Evolutionary conservation across 75 land plant genomes (phyloP).

Genomic region (Chamaecyparis obtusa): DNA sequence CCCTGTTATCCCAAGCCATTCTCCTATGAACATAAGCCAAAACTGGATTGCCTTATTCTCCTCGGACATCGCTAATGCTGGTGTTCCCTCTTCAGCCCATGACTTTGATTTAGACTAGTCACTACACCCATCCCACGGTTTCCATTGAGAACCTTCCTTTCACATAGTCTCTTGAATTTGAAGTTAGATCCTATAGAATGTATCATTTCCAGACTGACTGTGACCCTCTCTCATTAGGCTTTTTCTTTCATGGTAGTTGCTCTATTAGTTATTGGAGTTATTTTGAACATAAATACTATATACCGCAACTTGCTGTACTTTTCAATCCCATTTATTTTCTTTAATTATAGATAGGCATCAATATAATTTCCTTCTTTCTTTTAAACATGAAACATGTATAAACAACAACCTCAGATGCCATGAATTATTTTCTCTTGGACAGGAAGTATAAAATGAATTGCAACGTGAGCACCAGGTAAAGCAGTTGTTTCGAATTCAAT

Average conservation of each 20-base stretch:
- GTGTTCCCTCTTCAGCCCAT: not conserved
- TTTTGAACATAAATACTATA: not conserved
- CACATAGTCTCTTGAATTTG: too few species aligned
- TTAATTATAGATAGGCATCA: not conserved
- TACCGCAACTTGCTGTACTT: not conserved
- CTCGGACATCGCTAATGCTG: not conserved
- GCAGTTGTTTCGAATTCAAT: not conserved
- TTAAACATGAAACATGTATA: not conserved
- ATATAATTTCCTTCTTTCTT: not conserved
- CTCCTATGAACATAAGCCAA: not conserved
- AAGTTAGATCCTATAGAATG: not conserved
- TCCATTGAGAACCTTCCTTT: too few species aligned
- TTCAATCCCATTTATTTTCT: not conserved
- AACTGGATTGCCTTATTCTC: not conserved
- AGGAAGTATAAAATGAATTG: not conserved
- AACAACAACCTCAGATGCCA: not conserved
- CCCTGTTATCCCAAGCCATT: not conserved
- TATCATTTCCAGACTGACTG: not conserved
- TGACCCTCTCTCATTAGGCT: not conserved
- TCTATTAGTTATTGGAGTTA: not conserved
- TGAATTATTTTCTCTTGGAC: not conserved
- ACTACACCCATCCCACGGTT: too few species aligned
- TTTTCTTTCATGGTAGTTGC: not conserved
- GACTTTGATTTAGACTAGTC: not conserved
- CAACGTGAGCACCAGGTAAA: not conserved